Evolutionary conservation across 805 yeast species (phyloP).

Genomic region (Zygoascus bituminiphila): DNA sequence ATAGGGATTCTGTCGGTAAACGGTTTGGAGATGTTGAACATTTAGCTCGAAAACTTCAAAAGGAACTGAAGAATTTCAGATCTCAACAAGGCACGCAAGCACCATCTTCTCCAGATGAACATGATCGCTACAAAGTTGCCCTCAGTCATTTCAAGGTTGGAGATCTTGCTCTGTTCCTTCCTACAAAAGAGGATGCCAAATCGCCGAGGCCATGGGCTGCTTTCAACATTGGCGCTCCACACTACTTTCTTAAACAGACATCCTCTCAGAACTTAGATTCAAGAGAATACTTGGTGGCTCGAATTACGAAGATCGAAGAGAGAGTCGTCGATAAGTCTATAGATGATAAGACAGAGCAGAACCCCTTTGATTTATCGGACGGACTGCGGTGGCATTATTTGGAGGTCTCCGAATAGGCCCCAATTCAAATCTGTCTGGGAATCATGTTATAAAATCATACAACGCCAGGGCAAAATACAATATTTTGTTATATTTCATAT

Average conservation of each 20-base stretch:
- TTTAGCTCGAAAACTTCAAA: conserved; percentile 75
- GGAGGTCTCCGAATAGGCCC: conserved; percentile 30
- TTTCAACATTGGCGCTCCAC: conserved; percentile 82
- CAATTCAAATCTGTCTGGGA: too few relatives aligned
- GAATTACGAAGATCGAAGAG: conserved; percentile 51
- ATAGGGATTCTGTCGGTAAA: conserved; percentile 45
- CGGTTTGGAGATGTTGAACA: conserved; percentile 86
- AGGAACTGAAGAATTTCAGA: conserved; percentile 50
- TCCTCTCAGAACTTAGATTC: conserved; percentile 29
- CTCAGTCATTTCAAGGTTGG: conserved; percentile 58
- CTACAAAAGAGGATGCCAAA: conserved; percentile 45
- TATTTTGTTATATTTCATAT: too few relatives aligned
- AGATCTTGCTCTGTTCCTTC: conserved; percentile 78
- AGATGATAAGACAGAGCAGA: conserved; percentile 39
- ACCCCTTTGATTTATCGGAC: conserved; percentile 58
- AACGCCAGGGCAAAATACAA: too few relatives aligned
- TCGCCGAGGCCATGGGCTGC: conserved; percentile 77
- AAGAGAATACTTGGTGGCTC: conserved; percentile 80
- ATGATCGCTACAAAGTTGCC: conserved; percentile 47
- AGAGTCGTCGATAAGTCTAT: conserved; percentile 32
- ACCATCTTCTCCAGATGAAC: conserved; percentile 18
- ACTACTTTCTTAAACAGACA: conserved; percentile 59
- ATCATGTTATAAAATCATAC: too few relatives aligned
- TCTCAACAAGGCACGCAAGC: conserved; percentile 8
- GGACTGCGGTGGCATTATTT: conserved; percentile 61